Percentiles rank a stretch among this genome's conserved stretches.
phyloP scores from a whole-genome alignment of 1,284 basidiomycete genomes.

The Paramarasmius palmivorus region DNA sequence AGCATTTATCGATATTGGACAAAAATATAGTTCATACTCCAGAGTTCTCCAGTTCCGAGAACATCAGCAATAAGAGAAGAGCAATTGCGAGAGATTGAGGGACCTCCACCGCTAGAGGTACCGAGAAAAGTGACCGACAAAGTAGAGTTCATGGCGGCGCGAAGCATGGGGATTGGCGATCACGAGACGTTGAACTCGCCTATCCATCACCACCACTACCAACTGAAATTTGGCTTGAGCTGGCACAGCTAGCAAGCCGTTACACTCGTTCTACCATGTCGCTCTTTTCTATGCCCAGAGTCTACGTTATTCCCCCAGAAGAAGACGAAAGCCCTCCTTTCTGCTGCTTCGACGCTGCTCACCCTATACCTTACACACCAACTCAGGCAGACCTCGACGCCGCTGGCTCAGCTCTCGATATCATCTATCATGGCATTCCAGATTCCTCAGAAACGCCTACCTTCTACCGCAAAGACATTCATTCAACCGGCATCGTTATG shows the following conservation, averaged over 20 bases:
- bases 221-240: no score
- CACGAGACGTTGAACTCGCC: not conserved
- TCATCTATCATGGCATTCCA: conserved; percentile 16
- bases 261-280: conserved; percentile 8
- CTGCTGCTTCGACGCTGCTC: conserved; percentile 64
- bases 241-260: no score
- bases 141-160: not conserved
- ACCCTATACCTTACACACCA: conserved; percentile 22
- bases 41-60: conserved; percentile 53
- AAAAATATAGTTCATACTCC: conserved; percentile 50
- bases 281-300: conserved; percentile 47
- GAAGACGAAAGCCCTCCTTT: conserved; percentile 66
- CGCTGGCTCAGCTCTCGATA: conserved; percentile 39
- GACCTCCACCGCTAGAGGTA: conserved; percentile 75
- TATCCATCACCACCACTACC: no score
- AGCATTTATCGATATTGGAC: conserved; percentile 15
- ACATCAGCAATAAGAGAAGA: conserved; percentile 66
- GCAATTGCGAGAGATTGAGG: conserved; percentile 67
- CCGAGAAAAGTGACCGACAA: conserved; percentile 1
- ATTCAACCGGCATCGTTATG: conserved; percentile 22
- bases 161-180: not conserved
- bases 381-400: conserved; percentile 38
- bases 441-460: conserved; percentile 15
- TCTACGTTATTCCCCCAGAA: conserved; percentile 70
- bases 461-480: conserved; percentile 20